Percentiles rank a stretch among this genome's conserved stretches.
These are phyloP conservation scores for Alternaria incomplexa DNA, from an alignment of 2,329 filamentous ascomycete genomes.

Conservation along the genomic window DNA sequence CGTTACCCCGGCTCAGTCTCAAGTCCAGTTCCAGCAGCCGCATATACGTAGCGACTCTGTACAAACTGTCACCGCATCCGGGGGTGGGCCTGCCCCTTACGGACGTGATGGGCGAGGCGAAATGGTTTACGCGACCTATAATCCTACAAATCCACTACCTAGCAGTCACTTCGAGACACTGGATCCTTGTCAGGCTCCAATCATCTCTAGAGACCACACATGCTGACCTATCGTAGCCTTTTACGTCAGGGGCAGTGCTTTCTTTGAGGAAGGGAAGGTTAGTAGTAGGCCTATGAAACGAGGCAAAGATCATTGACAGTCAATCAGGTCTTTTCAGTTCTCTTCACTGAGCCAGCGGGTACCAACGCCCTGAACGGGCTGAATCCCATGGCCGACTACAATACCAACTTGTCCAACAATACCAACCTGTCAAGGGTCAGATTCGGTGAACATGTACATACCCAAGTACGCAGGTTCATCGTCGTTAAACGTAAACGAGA, in stretches of 20 bases:
- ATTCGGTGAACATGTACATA: conserved; percentile 8
- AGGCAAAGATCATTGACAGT: background rate
- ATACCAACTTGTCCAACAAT: conserved; percentile 11
- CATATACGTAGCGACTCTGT: background rate
- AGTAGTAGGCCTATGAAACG: background rate
- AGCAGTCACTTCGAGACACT: background rate
- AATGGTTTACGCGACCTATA: background rate
- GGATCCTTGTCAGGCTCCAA: background rate
- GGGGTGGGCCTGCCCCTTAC: background rate
- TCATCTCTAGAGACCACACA: accelerated
- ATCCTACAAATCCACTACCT: background rate
- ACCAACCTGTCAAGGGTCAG: conserved; percentile 1
- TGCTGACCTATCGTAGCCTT: background rate
- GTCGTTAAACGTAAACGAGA: conserved; percentile 6
- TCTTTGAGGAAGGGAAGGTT: conserved; percentile 11
- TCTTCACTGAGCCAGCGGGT: conserved; percentile 13
- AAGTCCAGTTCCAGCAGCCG: background rate
- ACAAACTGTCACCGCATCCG: background rate
- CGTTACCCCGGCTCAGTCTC: too few species aligned
- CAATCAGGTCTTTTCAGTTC: conserved; percentile 8
- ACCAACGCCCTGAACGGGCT: background rate
- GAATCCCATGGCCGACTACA: background rate
- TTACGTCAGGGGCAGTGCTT: background rate
- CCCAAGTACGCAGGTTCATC: conserved; percentile 22
- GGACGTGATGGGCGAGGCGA: background rate